Evolutionary conservation across 1,284 basidiomycete genomes (phyloP).

Genomic region (Ustilago crameri): DNA sequence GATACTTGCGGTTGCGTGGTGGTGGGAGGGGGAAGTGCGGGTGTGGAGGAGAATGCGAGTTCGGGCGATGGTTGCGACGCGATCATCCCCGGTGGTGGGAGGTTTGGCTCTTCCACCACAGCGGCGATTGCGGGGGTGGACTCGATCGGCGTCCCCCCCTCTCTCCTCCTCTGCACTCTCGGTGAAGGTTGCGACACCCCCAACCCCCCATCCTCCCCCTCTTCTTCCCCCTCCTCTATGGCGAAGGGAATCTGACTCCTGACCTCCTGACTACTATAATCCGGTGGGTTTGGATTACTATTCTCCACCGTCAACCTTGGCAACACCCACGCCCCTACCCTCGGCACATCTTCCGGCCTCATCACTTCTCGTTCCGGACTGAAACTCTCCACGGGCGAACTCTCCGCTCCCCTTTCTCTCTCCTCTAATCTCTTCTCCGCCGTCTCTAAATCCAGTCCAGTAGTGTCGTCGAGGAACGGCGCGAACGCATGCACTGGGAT

Average conservation of each 20-base stretch:
- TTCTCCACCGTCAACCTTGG: slow-evolving; percentile 34
- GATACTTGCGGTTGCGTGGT: neutral
- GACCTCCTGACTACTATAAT: slow-evolving; percentile 24
- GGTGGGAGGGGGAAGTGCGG: slow-evolving; percentile 11
- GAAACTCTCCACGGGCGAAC: slow-evolving; percentile 42
- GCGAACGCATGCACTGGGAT: slow-evolving; percentile 32
- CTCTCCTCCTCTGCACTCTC: neutral
- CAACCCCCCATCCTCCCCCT: neutral
- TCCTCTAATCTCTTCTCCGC: slow-evolving; percentile 11
- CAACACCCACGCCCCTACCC: slow-evolving; percentile 35
- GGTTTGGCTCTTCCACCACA: neutral
- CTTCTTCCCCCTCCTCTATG: slow-evolving; percentile 1
- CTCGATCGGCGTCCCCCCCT: slow-evolving; percentile 9
- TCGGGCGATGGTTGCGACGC: slow-evolving; percentile 16
- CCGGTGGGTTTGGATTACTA: slow-evolving; percentile 17
- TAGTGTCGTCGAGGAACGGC: slow-evolving; percentile 42
- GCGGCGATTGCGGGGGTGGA: slow-evolving; percentile 23
- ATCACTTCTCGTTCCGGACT: slow-evolving; percentile 13
- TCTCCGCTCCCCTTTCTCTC: slow-evolving; percentile 1
- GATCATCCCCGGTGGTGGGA: slow-evolving; percentile 14
- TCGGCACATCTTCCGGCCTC: slow-evolving; percentile 24
- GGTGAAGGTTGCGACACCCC: slow-evolving; percentile 13
- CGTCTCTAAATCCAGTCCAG: slow-evolving; percentile 29
- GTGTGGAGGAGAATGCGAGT: slow-evolving; percentile 17
- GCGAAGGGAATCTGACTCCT: slow-evolving; percentile 33